A percentile compares a stretch with the other conserved stretches of the same genome.
phyloP scores from a whole-genome alignment of 176 grass and related monocot species.

The Microstegium vimineum region DNA sequence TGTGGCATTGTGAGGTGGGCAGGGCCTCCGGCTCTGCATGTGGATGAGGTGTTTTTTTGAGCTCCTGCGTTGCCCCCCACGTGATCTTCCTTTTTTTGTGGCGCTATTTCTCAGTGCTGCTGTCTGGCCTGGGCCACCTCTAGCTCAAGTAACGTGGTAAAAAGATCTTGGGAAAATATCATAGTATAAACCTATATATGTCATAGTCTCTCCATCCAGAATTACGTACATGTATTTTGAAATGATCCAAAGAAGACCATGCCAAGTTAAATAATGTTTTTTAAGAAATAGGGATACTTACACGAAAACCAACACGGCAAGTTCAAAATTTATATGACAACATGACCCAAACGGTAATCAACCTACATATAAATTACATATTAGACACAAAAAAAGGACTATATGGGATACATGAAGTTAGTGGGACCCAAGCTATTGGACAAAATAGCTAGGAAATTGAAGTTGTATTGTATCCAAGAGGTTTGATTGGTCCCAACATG shows the following conservation, averaged over 20 bases:
- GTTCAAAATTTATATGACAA: too few relatives aligned
- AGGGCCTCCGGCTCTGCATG: slow-evolving; percentile 13
- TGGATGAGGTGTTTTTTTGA: slow-evolving; percentile 47
- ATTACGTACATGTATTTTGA: background rate
- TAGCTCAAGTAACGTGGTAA: background rate
- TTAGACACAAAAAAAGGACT: too few relatives aligned
- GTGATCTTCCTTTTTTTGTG: background rate
- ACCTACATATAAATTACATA: too few relatives aligned
- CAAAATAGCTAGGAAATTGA: too few relatives aligned
- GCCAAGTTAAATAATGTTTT: too few relatives aligned
- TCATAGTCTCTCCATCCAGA: background rate
- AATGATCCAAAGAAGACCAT: background rate
- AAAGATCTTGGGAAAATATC: background rate
- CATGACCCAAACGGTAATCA: too few relatives aligned
- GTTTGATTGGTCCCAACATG: too few relatives aligned
- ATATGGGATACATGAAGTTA: too few relatives aligned
- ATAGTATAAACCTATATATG: background rate
- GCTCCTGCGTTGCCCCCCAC: background rate
- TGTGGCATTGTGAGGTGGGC: slow-evolving; percentile 39
- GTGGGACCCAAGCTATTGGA: too few relatives aligned
- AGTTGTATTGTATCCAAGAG: too few relatives aligned
- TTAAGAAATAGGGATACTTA: too few relatives aligned
- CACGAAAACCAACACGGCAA: too few relatives aligned
- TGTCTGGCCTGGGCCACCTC: background rate
- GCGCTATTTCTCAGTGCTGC: background rate